Evolutionary conservation across 331 rosid genomes (phyloP).

Genomic region (Phaseolus coccineus): DNA sequence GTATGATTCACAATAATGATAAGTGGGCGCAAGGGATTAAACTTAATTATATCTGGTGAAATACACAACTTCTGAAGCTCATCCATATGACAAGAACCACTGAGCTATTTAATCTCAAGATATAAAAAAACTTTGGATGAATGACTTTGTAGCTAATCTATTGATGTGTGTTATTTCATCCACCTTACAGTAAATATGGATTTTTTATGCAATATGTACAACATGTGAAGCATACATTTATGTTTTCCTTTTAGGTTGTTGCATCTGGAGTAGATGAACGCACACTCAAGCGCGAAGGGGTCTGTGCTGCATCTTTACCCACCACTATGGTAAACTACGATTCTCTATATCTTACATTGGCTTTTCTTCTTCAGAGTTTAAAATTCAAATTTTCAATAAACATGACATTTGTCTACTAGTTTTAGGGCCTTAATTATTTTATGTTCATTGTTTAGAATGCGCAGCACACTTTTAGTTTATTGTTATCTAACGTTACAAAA

Average conservation of each 20-base stretch:
- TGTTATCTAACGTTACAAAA: slow-evolving; percentile 25
- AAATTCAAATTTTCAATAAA: background rate
- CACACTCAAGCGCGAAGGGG: slow-evolving; percentile 98
- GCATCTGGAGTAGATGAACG: slow-evolving; percentile 98
- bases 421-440: slow-evolving; percentile 37
- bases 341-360: slow-evolving; percentile 27
- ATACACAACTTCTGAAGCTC: slow-evolving; percentile 7
- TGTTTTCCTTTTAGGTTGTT: slow-evolving; percentile 68
- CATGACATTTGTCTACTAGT: slow-evolving; percentile 14
- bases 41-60: slow-evolving; percentile 17
- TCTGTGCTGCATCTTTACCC: slow-evolving; percentile 99
- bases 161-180: slow-evolving; percentile 16
- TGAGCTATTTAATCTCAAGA: background rate
- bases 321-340: slow-evolving; percentile 74
- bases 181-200: slow-evolving; percentile 1
- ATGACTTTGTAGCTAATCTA: slow-evolving; percentile 5
- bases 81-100: background rate
- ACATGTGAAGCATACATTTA: slow-evolving; percentile 44
- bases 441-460: slow-evolving; percentile 1
- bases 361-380: slow-evolving; percentile 34
- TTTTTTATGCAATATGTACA: slow-evolving; percentile 24
- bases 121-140: background rate
- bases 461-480: background rate
- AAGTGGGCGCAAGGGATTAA: slow-evolving; percentile 11
- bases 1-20: slow-evolving; percentile 10